phyloP scores from a whole-genome alignment of 371 early-diverging fungal genomes.

The Mortierella polycephala region DNA sequence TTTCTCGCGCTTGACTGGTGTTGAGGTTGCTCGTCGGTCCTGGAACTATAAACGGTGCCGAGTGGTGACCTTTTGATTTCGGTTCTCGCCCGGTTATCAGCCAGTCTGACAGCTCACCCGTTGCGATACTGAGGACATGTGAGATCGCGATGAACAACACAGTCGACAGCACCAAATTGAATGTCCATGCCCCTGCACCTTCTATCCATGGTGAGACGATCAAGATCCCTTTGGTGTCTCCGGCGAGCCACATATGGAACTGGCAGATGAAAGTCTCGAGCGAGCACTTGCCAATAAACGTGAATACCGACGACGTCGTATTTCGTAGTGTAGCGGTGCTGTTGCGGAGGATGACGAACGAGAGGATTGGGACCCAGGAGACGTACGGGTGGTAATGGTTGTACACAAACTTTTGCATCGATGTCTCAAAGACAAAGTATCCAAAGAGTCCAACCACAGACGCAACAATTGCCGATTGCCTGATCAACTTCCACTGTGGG shows the following conservation, averaged over 20 bases:
- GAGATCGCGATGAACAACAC: constrained; percentile 68
- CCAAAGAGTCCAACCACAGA: constrained; percentile 57
- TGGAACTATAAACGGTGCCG: constrained; percentile 2
- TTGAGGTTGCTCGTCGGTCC: background rate
- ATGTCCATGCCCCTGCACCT: constrained; percentile 61
- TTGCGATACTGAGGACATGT: constrained; percentile 62
- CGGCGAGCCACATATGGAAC: constrained; percentile 83
- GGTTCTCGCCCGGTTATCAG: constrained; percentile 46
- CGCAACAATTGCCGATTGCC: constrained; percentile 31
- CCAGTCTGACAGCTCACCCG: constrained; percentile 63
- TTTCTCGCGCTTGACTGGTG: background rate
- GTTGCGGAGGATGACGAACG: constrained; percentile 76
- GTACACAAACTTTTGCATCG: constrained; percentile 63
- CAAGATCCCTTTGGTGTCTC: constrained; percentile 77
- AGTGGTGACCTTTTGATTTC: background rate
- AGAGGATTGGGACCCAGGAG: constrained; percentile 70
- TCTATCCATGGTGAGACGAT: constrained; percentile 54
- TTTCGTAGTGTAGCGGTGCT: constrained; percentile 60
- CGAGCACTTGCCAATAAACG: constrained; percentile 72
- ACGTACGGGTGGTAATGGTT: constrained; percentile 71
- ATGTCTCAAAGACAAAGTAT: constrained; percentile 62
- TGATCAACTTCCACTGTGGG: constrained; percentile 56
- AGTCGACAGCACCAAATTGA: constrained; percentile 62
- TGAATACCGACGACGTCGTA: constrained; percentile 64
- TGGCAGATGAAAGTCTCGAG: constrained; percentile 84